Evolutionary conservation across 78 protist species (phyloP).

Genomic region (Dictyostelium citrinum): DNA sequence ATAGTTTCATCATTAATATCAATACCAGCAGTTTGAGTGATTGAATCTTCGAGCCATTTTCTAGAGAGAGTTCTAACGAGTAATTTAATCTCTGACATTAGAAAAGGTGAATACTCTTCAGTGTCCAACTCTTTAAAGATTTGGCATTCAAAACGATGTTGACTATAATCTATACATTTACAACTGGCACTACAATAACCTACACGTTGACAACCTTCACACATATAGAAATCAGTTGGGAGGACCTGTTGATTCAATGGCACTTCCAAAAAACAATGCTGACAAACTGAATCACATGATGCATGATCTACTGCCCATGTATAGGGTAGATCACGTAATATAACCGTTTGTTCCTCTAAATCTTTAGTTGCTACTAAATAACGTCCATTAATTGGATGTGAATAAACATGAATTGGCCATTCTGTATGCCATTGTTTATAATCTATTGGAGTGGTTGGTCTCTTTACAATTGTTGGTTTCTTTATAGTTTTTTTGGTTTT

Average conservation of each 20-base stretch:
- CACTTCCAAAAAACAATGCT: slow-evolving; percentile 65
- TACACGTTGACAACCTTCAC: slow-evolving; percentile 33
- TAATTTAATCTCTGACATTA: slow-evolving; percentile 55
- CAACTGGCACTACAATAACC: slow-evolving; percentile 51
- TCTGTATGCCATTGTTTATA: slow-evolving; percentile 58
- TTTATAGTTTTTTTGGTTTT: neutral
- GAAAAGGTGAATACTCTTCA: slow-evolving; percentile 23
- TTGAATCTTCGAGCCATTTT: slow-evolving; percentile 48
- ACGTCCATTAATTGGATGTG: slow-evolving; percentile 61
- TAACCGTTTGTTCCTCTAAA: slow-evolving; percentile 19
- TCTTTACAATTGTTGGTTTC: neutral
- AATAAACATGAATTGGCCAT: slow-evolving; percentile 14
- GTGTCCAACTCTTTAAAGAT: slow-evolving; percentile 24
- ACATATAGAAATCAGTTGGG: slow-evolving; percentile 26
- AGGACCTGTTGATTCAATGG: neutral
- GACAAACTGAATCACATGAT: slow-evolving; percentile 42
- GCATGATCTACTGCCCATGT: slow-evolving; percentile 69
- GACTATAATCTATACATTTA: slow-evolving; percentile 6
- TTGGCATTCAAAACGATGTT: slow-evolving; percentile 57
- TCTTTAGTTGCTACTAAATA: slow-evolving; percentile 49
- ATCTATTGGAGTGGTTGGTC: neutral
- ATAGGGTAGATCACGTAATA: slow-evolving; percentile 45
- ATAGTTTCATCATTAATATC: neutral
- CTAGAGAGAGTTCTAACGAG: slow-evolving; percentile 61
- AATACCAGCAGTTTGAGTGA: neutral